Evolutionary conservation across 768 basidiomycete genomes (phyloP), one percentile per base, ranked within the genome.

Genomic region (Lactarius pseudohatsudake): DNA sequence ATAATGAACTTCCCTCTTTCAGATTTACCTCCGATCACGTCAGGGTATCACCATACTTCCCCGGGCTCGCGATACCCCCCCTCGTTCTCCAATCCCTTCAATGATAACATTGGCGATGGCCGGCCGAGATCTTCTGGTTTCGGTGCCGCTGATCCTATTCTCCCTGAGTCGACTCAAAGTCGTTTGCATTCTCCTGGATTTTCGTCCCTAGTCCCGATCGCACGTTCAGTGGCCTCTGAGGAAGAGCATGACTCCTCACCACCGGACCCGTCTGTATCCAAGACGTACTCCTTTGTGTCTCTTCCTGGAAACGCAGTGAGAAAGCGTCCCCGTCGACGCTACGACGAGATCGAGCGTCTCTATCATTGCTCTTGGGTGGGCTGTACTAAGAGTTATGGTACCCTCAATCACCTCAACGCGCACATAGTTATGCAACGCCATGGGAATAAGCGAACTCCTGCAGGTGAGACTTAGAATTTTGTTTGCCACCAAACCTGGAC

Each of bases 351-450:
- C 71, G 95, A 97, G 78, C 86, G 96, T 32, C 78, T 96, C 61
- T 98, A 98, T 75, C 84, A 85, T 64, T 98, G 96, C 80, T 88
- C 89, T 57, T 77, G 74, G 73, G 74, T 76, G 7, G 75, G 74
- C 26, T 85, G 84, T 73, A 82, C 86, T 63, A 96, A 96, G 79
- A 83, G 91, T 32, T 97, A 96, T 73, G 95, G 95, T 36, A 97
- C 95, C 4, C 82, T 98, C 58, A 98, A 99, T 75, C 96, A 99
- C 77, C 82, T 99, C 67, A 99, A 99, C 75, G 94, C 95, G 36
- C 96, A 99, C 76, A 94, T 98, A 64, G 90, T 88, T n/a, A 97
- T 97, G 92, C 96, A 98, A 77, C 92, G 92, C 77, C 96, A 99
- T 75, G 96, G 96, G 53, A 64, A 81, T 18, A 98, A 96, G 79